Evolutionary conservation across 371 early-diverging fungal species (phyloP).

Genomic region (Conidiobolus incongruus): DNA sequence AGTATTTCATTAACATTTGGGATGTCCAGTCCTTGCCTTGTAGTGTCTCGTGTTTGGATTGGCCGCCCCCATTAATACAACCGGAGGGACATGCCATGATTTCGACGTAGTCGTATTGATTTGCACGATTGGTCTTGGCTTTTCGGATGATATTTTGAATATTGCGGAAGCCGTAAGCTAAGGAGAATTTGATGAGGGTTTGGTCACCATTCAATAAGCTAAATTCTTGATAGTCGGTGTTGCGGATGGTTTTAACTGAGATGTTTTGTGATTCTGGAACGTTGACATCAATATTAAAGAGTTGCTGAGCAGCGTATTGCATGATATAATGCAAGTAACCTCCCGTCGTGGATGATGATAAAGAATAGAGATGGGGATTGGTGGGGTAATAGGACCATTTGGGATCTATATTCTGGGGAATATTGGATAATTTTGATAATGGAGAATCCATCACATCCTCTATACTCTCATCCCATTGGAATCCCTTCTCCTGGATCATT

Average conservation of each 20-base stretch:
- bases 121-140: constrained; percentile 27
- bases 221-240: constrained; percentile 59
- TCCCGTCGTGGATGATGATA: constrained; percentile 66
- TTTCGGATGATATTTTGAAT: constrained; percentile 88
- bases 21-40: constrained; percentile 14
- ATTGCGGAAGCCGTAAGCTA: constrained; percentile 88
- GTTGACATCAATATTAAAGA: constrained; percentile 36
- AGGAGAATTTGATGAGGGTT: constrained; percentile 44
- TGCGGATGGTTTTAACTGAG: constrained; percentile 39
- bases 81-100: constrained; percentile 93
- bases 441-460: constrained; percentile 23
- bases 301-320: constrained; percentile 46
- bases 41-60: constrained; percentile 20
- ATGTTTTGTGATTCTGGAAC: constrained; percentile 8
- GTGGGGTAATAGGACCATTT: neutral
- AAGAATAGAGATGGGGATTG: constrained; percentile 13
- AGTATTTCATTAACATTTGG: constrained; percentile 23
- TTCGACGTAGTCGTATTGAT: constrained; percentile 72
- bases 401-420: neutral
- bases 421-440: neutral
- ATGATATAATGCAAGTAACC: constrained; percentile 75
- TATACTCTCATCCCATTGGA: constrained; percentile 16
- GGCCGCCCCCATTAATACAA: constrained; percentile 86
- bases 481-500: constrained; percentile 43
- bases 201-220: constrained; percentile 22